phyloP scores from a whole-genome alignment of 106 monocot species.

The Ottelia alismoides region DNA sequence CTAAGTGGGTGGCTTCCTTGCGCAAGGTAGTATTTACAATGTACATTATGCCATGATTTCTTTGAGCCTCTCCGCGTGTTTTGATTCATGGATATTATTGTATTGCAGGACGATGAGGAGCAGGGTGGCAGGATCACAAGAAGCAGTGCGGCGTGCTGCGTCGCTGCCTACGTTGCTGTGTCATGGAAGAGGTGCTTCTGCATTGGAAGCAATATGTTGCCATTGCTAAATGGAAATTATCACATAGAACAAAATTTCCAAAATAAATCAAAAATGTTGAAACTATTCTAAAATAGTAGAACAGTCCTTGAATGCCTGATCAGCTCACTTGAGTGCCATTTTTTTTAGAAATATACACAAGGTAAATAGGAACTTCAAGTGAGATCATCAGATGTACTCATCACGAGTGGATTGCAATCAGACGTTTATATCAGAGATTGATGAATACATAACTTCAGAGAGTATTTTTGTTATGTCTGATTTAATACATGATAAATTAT shows the following conservation, averaged over 20 bases:
- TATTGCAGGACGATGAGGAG: constrained; percentile 52
- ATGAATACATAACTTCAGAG: too few relatives aligned
- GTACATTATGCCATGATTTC: neutral
- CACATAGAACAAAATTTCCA: too few relatives aligned
- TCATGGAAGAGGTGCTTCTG: constrained; percentile 95
- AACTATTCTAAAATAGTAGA: too few relatives aligned
- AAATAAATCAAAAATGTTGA: too few relatives aligned
- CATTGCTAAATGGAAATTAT: too few relatives aligned
- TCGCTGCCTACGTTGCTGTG: constrained; percentile 66
- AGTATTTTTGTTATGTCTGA: too few relatives aligned
- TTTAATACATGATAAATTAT: too few relatives aligned
- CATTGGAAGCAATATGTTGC: too few relatives aligned
- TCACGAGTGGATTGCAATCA: too few relatives aligned
- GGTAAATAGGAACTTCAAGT: too few relatives aligned
- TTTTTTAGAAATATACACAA: neutral
- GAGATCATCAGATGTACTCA: too few relatives aligned
- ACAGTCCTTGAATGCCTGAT: neutral
- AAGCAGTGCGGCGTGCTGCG: constrained; percentile 48
- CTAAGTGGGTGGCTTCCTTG: constrained; percentile 98
- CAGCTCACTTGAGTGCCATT: neutral
- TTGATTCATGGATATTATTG: neutral
- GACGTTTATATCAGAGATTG: too few relatives aligned
- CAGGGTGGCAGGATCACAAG: constrained; percentile 69
- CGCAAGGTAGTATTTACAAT: constrained; percentile 31
- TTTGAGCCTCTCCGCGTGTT: neutral